These are phyloP conservation scores for Arxiozyma bovina DNA, from an alignment of 1,139 yeast genomes.

Conservation along the genomic window DNA sequence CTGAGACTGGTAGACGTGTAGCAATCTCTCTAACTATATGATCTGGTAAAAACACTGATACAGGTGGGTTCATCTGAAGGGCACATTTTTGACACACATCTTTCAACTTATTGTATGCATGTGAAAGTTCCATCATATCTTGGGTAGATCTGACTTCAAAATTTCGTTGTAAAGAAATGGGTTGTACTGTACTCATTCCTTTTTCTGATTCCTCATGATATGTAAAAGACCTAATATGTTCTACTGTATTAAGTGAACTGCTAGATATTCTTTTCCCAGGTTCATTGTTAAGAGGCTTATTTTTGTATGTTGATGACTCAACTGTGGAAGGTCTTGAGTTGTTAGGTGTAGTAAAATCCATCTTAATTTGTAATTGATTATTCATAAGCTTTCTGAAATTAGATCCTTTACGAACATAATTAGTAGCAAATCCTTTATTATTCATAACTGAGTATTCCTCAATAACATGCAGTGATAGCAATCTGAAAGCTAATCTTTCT, in stretches of 20 bases:
- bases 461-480: slow-evolving; percentile 60
- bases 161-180: slow-evolving; percentile 16
- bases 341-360: slow-evolving; percentile 35
- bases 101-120: slow-evolving; percentile 36
- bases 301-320: slow-evolving; percentile 5
- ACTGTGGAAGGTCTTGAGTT: slow-evolving; percentile 17
- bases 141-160: slow-evolving; percentile 24
- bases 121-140: slow-evolving; percentile 23
- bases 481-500: slow-evolving; percentile 73
- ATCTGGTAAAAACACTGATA: slow-evolving; percentile 41
- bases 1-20: slow-evolving; percentile 43
- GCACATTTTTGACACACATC: slow-evolving; percentile 40
- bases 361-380: slow-evolving; percentile 39
- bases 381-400: slow-evolving; percentile 41
- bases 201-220: slow-evolving; percentile 6
- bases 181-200: background rate
- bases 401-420: slow-evolving; percentile 58
- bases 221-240: slow-evolving; percentile 24
- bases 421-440: slow-evolving; percentile 70
- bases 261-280: background rate
- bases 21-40: slow-evolving; percentile 49
- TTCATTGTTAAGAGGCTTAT: background rate
- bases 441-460: slow-evolving; percentile 66
- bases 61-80: slow-evolving; percentile 32
- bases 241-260: slow-evolving; percentile 5